Evolutionary conservation across 2,329 filamentous ascomycete species (phyloP).

Genomic region (Didymella pomorum): DNA sequence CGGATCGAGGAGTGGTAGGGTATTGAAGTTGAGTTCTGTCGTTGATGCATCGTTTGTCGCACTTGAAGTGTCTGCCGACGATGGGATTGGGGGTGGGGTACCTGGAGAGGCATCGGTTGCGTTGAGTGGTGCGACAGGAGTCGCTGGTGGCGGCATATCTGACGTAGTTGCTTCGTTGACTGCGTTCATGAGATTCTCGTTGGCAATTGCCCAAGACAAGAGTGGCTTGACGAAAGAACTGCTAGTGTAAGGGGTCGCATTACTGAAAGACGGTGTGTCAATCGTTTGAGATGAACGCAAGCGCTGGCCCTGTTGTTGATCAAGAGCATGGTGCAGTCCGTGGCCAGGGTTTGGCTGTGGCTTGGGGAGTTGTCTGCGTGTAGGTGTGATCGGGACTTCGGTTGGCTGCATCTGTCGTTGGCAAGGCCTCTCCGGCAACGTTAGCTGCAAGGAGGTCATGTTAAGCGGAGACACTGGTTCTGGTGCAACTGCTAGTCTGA

Average conservation of each 20-base stretch:
- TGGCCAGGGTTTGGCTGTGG: slow-evolving; percentile 42
- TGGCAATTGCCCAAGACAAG: slow-evolving; percentile 30
- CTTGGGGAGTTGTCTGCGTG: slow-evolving; percentile 42
- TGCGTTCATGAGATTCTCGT: slow-evolving; percentile 18
- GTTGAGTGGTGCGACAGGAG: slow-evolving; percentile 18
- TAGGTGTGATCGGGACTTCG: slow-evolving; percentile 27
- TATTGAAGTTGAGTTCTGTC: slow-evolving; percentile 38
- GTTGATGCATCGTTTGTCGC: slow-evolving; percentile 13
- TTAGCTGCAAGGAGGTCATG: slow-evolving; percentile 41
- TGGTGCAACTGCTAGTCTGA: slow-evolving; percentile 15
- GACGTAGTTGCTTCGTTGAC: slow-evolving; percentile 22
- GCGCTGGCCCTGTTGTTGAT: slow-evolving; percentile 44
- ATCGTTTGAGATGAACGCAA: slow-evolving; percentile 39
- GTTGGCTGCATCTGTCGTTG: slow-evolving; percentile 23
- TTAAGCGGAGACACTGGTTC: slow-evolving; percentile 42
- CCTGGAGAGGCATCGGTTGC: slow-evolving; percentile 20
- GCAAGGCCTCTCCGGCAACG: slow-evolving; percentile 38
- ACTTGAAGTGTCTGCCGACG: slow-evolving; percentile 20
- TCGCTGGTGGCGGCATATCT: slow-evolving; percentile 16
- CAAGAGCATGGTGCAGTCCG: slow-evolving; percentile 37
- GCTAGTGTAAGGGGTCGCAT: not conserved
- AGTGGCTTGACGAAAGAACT: slow-evolving; percentile 32
- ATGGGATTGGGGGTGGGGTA: slow-evolving; percentile 21
- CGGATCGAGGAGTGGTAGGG: slow-evolving; percentile 33
- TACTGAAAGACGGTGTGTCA: slow-evolving; percentile 17